Conservation (phyloP, 306 rosid species). For the Cotoneaster glaucophyllus region DNA sequence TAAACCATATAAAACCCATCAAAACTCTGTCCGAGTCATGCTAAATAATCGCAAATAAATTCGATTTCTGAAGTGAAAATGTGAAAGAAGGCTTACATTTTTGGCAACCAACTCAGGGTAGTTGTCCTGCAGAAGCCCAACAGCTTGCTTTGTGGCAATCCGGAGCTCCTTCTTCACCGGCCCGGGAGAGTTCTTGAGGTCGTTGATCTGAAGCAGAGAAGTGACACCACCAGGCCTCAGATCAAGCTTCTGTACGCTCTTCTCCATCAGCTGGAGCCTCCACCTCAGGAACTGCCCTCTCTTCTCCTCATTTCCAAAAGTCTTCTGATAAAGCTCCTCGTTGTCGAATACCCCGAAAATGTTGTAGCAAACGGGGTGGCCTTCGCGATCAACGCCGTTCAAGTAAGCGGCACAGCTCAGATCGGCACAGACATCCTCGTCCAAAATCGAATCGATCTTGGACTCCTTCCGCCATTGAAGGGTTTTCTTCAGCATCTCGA, state of each 20-base stretch:
- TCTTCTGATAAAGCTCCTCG: slow-evolving; percentile 60
- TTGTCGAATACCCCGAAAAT: slow-evolving; percentile 66
- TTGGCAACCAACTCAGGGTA: slow-evolving; percentile 92
- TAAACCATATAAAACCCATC: neutral
- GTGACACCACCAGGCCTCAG: slow-evolving; percentile 44
- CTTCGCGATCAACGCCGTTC: slow-evolving; percentile 54
- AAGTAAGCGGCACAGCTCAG: slow-evolving; percentile 56
- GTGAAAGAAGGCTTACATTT: slow-evolving; percentile 38
- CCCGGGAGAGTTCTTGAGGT: slow-evolving; percentile 72
- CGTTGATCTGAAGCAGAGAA: slow-evolving; percentile 67
- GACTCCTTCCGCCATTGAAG: slow-evolving; percentile 72
- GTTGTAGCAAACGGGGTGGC: slow-evolving; percentile 81
- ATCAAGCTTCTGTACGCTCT: slow-evolving; percentile 62
- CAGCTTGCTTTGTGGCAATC: slow-evolving; percentile 71
- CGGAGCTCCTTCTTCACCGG: slow-evolving; percentile 68
- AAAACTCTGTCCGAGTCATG: neutral
- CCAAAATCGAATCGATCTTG: slow-evolving; percentile 44
- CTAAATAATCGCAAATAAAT: too few species aligned
- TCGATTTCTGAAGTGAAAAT: neutral
- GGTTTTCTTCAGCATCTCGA: slow-evolving; percentile 58
- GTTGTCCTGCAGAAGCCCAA: slow-evolving; percentile 74
- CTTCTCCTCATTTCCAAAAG: slow-evolving; percentile 76
- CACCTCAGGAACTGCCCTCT: slow-evolving; percentile 63
- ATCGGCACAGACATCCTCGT: slow-evolving; percentile 49
- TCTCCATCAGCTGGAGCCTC: slow-evolving; percentile 79